A percentile compares a stretch with the other conserved stretches of the same genome.
These are phyloP conservation scores for Irpex lacteus DNA, from an alignment of 1,284 basidiomycete genomes.

Conservation along the genomic window DNA sequence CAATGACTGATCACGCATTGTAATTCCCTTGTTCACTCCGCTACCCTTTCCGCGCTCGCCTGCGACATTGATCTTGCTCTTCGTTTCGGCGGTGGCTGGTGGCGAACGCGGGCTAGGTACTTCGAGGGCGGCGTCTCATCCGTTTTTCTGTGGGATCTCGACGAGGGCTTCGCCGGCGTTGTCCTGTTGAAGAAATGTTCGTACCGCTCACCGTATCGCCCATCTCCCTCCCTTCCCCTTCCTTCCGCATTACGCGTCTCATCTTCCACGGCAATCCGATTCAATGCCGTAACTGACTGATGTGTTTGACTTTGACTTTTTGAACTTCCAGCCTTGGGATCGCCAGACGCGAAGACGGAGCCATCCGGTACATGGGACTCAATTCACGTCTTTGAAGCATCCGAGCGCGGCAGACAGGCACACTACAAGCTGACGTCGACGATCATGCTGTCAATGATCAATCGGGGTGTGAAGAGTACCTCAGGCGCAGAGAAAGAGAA, in stretches of 20 bases:
- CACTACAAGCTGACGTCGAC: constrained; percentile 98
- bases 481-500: constrained; percentile 32
- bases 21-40: not conserved
- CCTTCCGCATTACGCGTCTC: not conserved
- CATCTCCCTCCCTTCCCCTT: not conserved
- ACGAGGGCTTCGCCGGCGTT: constrained; percentile 95
- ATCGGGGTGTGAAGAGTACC: constrained; percentile 40
- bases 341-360: constrained; percentile 34
- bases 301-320: not conserved
- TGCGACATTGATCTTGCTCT: too few species aligned
- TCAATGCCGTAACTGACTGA: not conserved
- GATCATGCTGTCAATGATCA: constrained; percentile 92
- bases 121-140: constrained; percentile 97
- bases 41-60: too few species aligned
- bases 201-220: constrained; percentile 26
- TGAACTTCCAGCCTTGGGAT: not conserved
- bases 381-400: constrained; percentile 95
- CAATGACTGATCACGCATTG: not conserved
- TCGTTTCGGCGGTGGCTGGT: too few species aligned
- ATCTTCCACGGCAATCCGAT: not conserved
- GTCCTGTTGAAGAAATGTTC: constrained; percentile 94
- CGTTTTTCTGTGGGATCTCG: constrained; percentile 97
- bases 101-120: constrained; percentile 55
- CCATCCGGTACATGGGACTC: constrained; percentile 94
- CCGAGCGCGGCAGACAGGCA: constrained; percentile 86